Conservation (phyloP, 2,329 filamentous ascomycete genomes). For the Microthyrium microscopicum region DNA sequence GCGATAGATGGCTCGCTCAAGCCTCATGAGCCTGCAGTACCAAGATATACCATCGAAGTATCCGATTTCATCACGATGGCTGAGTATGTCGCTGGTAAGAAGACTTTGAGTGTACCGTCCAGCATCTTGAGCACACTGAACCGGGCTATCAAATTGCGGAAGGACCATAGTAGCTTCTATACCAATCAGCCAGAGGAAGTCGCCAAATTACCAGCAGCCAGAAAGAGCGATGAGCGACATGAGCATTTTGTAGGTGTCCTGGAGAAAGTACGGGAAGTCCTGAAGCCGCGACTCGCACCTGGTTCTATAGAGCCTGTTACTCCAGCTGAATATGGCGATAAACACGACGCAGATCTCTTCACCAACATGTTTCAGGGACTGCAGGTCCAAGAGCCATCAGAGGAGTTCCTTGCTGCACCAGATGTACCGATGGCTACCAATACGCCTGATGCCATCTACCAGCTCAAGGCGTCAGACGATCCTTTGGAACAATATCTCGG, state of each 20-base stretch:
- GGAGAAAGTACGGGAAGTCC: conserved; percentile 3
- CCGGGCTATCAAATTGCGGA: conserved; percentile 4
- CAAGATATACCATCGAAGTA: conserved; percentile 5
- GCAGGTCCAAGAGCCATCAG: conserved; percentile 2
- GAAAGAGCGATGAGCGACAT: neutral
- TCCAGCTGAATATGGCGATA: neutral
- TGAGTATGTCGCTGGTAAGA: conserved; percentile 1
- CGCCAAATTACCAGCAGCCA: too few relatives aligned
- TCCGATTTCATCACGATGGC: conserved; percentile 2
- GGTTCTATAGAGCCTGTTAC: neutral
- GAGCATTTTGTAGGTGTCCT: conserved; percentile 2
- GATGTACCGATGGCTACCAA: neutral
- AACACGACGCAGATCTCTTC: neutral
- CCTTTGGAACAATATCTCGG: conserved; percentile 8
- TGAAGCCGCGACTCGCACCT: too few relatives aligned
- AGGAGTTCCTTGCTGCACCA: conserved; percentile 1
- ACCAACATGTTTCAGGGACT: conserved; percentile 4
- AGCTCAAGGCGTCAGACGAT: conserved; percentile 7
- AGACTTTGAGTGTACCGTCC: neutral
- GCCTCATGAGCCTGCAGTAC: neutral
- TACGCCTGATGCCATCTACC: conserved; percentile 6
- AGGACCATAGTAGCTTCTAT: neutral
- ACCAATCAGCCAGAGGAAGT: too few relatives aligned
- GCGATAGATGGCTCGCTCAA: too few relatives aligned
- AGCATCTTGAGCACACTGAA: neutral